A percentile compares a stretch with the other conserved stretches of the same genome.
Conservation (phyloP, 129 eudicot species). For the Pseudognaphalium luteoalbum region DNA sequence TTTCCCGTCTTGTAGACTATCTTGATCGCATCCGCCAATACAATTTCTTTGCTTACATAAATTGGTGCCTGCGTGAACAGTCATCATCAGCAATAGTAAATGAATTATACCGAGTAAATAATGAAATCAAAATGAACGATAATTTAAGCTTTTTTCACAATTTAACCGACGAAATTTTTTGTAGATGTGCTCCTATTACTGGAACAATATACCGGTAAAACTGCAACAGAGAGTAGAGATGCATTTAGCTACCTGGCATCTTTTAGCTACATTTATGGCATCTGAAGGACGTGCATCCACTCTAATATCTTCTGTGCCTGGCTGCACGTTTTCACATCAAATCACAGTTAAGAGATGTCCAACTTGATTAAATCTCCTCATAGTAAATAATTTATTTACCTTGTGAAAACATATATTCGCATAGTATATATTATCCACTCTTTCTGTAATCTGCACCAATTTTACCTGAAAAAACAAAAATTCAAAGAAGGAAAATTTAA, state of each 20-base stretch:
- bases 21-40: conserved; percentile 64
- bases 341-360: conserved; percentile 16
- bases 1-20: conserved; percentile 47
- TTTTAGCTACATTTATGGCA: conserved; percentile 72
- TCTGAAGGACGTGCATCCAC: conserved; percentile 91
- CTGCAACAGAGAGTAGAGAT: conserved; percentile 1
- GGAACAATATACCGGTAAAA: neutral
- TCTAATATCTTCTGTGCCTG: conserved; percentile 48
- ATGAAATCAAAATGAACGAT: neutral
- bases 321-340: conserved; percentile 40
- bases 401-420: conserved; percentile 55
- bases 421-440: conserved; percentile 60
- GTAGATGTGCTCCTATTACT: neutral
- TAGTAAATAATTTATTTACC: conserved; percentile 37
- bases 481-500: neutral
- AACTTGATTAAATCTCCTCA: conserved; percentile 1
- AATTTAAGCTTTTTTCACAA: neutral
- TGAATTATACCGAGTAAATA: conserved; percentile 1
- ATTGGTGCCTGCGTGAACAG: conserved; percentile 58
- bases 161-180: neutral
- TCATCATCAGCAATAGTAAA: neutral
- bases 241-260: conserved; percentile 58
- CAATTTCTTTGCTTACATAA: conserved; percentile 66
- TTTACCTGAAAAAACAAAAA: conserved; percentile 50
- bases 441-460: conserved; percentile 63